These are phyloP conservation scores for Euphorbia tirucalli DNA, from an alignment of 345 rosid species.

Conservation along the genomic window DNA sequence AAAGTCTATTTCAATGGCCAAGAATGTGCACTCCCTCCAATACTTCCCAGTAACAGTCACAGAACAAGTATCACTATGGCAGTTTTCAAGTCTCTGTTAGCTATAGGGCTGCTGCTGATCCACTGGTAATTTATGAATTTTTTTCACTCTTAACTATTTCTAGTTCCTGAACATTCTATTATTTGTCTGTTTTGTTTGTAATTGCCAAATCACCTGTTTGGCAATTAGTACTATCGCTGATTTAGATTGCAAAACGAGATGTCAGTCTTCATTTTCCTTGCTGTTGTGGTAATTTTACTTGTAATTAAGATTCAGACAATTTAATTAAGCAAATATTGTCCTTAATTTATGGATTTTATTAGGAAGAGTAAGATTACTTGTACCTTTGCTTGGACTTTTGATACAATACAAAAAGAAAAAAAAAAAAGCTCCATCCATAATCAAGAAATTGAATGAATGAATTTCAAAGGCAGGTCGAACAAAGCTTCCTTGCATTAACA, in stretches of 20 bases:
- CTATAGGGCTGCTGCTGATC: background rate
- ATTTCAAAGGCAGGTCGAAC: no score
- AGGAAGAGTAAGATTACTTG: no score
- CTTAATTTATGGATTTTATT: no score
- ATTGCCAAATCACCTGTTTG: slow-evolving; percentile 5
- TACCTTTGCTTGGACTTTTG: no score
- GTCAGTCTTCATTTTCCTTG: background rate
- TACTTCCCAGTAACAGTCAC: slow-evolving; percentile 16
- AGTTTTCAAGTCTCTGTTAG: background rate
- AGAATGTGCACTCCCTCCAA: slow-evolving; percentile 40
- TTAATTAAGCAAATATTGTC: no score
- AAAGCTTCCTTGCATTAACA: no score
- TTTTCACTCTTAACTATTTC: background rate
- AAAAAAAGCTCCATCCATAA: no score
- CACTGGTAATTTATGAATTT: background rate
- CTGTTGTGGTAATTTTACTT: no score
- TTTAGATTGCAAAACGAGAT: background rate
- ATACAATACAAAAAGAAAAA: no score
- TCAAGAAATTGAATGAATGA: no score
- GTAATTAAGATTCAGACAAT: no score
- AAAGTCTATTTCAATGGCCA: slow-evolving; percentile 44
- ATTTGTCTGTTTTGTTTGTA: background rate
- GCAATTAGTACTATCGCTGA: background rate
- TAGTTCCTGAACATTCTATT: background rate
- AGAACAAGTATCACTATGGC: background rate